A percentile compares a stretch with the other conserved stretches of the same genome.
Conservation (phyloP, 2,329 filamentous ascomycete species). For the Pezicula radicicola region DNA sequence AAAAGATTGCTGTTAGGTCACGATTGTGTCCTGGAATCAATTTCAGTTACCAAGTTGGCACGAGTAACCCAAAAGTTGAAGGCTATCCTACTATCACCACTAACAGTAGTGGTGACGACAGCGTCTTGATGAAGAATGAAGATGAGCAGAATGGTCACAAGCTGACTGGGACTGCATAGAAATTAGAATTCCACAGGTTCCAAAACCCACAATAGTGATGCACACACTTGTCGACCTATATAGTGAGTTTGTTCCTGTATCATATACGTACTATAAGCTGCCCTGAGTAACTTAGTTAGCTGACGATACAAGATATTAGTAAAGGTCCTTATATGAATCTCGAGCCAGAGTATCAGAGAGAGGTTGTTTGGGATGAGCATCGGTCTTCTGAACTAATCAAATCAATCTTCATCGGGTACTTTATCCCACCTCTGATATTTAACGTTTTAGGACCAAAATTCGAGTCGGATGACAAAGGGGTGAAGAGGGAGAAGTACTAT, state of each 20-base stretch:
- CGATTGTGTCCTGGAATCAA: too few species aligned
- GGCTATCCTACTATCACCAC: too few species aligned
- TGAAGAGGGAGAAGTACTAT: conserved; percentile 15
- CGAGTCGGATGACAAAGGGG: conserved; percentile 11
- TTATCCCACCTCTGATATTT: conserved; percentile 46
- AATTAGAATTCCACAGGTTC: conserved; percentile 26
- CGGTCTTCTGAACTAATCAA: conserved; percentile 25
- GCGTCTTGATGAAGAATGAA: too few species aligned
- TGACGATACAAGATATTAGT: conserved; percentile 22
- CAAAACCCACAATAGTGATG: conserved; percentile 20
- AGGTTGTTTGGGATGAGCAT: conserved; percentile 40
- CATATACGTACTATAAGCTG: neutral
- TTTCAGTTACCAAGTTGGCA: too few species aligned
- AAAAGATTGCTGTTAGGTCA: too few species aligned
- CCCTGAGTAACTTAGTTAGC: neutral
- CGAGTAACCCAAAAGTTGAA: too few species aligned
- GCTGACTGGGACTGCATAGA: conserved; percentile 4
- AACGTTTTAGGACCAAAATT: conserved; percentile 27
- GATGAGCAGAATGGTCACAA: too few species aligned
- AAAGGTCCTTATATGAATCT: conserved; percentile 33
- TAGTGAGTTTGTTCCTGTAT: conserved; percentile 9
- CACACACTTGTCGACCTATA: conserved; percentile 17
- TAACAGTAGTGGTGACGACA: too few species aligned
- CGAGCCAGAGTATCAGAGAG: conserved; percentile 43
- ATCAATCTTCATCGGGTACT: conserved; percentile 28